Conservation (phyloP, 805 yeast species). For the Maudiozyma pseudohumilis region DNA sequence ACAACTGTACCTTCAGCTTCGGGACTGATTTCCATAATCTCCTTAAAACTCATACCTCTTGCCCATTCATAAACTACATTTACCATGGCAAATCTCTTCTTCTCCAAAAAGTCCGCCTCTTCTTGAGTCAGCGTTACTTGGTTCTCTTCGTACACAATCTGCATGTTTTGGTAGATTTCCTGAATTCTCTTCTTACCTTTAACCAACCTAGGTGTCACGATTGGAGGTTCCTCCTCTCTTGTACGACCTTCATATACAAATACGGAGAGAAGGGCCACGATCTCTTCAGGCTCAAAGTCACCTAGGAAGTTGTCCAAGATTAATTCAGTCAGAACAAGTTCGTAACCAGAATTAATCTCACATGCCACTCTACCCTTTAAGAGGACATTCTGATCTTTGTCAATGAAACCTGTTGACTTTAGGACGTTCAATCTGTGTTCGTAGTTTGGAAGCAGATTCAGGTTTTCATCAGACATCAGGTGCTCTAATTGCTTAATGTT, state of each 20-base stretch:
- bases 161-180: slow-evolving; percentile 56
- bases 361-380: slow-evolving; percentile 91
- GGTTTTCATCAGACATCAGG: slow-evolving; percentile 73
- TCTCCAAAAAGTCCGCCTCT: slow-evolving; percentile 74
- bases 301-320: slow-evolving; percentile 86
- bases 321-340: slow-evolving; percentile 77
- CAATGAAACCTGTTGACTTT: slow-evolving; percentile 71
- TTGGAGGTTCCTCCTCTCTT: slow-evolving; percentile 48
- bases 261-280: slow-evolving; percentile 85
- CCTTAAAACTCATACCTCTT: slow-evolving; percentile 81
- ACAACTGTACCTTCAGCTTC: slow-evolving; percentile 97
- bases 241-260: slow-evolving; percentile 84
- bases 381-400: slow-evolving; percentile 53
- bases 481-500: slow-evolving; percentile 49
- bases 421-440: slow-evolving; percentile 79
- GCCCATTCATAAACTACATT: slow-evolving; percentile 99
- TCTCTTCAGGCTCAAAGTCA: slow-evolving; percentile 90
- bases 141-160: slow-evolving; percentile 50
- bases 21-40: slow-evolving; percentile 77
- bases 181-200: slow-evolving; percentile 57
- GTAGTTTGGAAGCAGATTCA: slow-evolving; percentile 87
- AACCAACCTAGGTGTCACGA: slow-evolving; percentile 70
- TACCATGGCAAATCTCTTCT: slow-evolving; percentile 79
- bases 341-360: slow-evolving; percentile 88
- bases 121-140: slow-evolving; percentile 74